Conservation (phyloP, 306 rosid genomes). For the Cucumis cinereus region DNA sequence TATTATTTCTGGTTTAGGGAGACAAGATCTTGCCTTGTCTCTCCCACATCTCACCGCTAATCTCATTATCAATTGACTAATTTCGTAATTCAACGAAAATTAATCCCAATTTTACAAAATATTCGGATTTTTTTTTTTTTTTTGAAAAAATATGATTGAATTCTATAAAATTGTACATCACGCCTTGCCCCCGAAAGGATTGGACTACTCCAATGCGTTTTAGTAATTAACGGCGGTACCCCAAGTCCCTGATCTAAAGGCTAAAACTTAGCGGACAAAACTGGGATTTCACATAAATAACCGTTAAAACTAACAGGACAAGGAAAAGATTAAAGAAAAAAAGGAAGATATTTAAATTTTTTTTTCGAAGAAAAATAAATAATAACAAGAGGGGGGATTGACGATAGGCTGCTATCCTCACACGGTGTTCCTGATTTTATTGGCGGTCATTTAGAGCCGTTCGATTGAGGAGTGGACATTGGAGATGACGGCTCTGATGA, state of each 20-base stretch:
- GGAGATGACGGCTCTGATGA: conserved; percentile 37
- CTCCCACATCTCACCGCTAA: background rate
- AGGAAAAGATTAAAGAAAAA: conserved; percentile 14
- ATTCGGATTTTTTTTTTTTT: background rate
- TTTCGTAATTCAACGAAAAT: background rate
- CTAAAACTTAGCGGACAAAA: background rate
- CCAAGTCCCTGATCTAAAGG: background rate
- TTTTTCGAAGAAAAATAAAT: background rate
- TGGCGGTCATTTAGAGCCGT: conserved; percentile 58
- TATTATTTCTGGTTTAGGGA: background rate
- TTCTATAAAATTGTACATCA: background rate
- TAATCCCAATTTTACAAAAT: background rate
- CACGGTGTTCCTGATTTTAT: conserved; percentile 18
- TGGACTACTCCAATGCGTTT: background rate
- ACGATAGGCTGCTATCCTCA: background rate
- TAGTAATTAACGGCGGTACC: background rate
- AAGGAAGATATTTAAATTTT: conserved; percentile 2
- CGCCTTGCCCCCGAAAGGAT: background rate
- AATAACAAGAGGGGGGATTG: background rate
- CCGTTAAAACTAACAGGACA: conserved; percentile 54
- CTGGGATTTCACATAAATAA: conserved; percentile 37
- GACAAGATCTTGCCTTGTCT: background rate
- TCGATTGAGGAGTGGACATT: conserved; percentile 49
- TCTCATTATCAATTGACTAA: background rate
- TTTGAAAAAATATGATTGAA: background rate